These are phyloP conservation scores for Nicotiana obtusifolia DNA, from an alignment of 257 asterid genomes.

Conservation along the genomic window DNA sequence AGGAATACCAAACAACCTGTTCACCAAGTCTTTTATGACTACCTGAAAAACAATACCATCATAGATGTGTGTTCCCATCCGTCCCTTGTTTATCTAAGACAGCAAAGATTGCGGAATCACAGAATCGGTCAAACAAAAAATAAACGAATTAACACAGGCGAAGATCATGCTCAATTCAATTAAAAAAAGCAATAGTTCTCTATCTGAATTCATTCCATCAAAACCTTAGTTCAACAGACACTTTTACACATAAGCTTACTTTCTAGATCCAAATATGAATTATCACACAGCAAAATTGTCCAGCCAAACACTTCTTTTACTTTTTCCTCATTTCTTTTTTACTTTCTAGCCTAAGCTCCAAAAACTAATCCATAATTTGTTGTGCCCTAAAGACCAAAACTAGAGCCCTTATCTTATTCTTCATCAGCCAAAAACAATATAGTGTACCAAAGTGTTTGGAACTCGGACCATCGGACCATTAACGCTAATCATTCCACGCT, in stretches of 20 bases:
- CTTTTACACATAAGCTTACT: neutral
- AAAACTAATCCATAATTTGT: neutral
- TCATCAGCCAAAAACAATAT: neutral
- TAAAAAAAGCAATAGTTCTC: neutral
- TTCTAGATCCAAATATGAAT: neutral
- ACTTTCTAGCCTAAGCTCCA: neutral
- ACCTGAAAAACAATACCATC: neutral
- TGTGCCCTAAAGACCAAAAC: neutral
- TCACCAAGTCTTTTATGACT: neutral
- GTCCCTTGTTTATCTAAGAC: neutral
- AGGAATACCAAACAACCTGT: neutral
- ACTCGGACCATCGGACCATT: constrained; percentile 15
- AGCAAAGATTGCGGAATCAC: neutral
- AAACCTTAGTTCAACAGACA: neutral
- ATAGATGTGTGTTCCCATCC: neutral
- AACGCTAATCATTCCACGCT: neutral
- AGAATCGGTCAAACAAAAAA: neutral
- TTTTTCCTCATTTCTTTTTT: neutral
- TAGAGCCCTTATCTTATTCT: neutral
- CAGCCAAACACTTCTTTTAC: neutral
- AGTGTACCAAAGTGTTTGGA: neutral
- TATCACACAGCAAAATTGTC: constrained; percentile 6
- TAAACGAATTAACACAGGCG: neutral
- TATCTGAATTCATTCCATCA: neutral
- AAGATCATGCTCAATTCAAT: neutral